Base-by-base conservation (phyloP, 2,329 filamentous ascomycete genomes). In the Lachnellula occidentalis region DNA sequence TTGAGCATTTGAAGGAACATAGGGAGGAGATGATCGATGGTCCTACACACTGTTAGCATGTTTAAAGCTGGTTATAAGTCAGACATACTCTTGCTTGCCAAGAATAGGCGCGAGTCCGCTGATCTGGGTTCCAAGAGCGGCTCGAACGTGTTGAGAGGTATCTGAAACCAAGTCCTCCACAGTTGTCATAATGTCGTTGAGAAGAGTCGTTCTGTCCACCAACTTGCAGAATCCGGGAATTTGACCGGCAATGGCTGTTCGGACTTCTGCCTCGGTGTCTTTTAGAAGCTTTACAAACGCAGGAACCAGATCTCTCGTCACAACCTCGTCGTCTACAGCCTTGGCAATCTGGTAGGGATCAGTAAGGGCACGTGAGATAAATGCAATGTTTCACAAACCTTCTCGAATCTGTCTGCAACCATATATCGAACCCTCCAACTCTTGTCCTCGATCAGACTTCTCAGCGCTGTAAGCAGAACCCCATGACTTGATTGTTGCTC, bases 1-100 rank as follows among this genome's bases (percentile, higher is more conserved):
- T 97, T 99, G 66, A 99, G 85, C 94, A 99, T 99, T 72, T 95
- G 90, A 51, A 99, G 80, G 74, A 99, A 97, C 92, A 99, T 99
- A 51, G 94, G 94, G 45, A 99, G 82, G 45, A 99, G 84, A 71
- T 99, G 94, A 64, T 94, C 87, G 63, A 96, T 97, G 31, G 94
- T 99, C 73, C 90, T 94, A 62, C 1, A 46, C 37, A 53, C 57
- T 50, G 57, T 67, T 39, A 64, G 57, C 39, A 60, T 60, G 48
- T 66, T 56, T 58, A 58, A 60, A 19, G 34, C 51, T 41, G 31
- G 34, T 11, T 19, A 50, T n/a, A n/a, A 45, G 41, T 46, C 42
- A 37, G 42, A 74, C 87, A 67, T 79, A 95, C 88, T 97, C 92
- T 74, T 99, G 90, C 76, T 97, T 97, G 74, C 94, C 94, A 62